Base-by-base conservation (phyloP, 176 grass and related monocot genomes). In the Musa troglodytarum region DNA sequence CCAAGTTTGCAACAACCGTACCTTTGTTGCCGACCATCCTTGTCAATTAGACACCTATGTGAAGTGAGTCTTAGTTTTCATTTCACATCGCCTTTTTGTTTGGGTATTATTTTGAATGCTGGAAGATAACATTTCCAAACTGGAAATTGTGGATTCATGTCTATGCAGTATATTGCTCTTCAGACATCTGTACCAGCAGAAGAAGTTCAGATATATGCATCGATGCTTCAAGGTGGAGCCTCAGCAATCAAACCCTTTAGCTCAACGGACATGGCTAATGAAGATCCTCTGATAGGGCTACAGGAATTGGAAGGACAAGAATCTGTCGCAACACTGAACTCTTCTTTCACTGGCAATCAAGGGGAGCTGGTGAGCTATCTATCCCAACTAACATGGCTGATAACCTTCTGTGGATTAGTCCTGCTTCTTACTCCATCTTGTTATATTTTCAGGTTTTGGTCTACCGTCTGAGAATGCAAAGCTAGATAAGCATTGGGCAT, bases 1-100 rank as follows among this genome's bases (percentile, higher is more conserved):
- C 84, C 82, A 65, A 79, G 79, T 73, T 66, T 93, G 85, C 82
- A 88, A 77, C 89, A 73, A 54, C 74, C 82, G 1, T 89, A 89
- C 81, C 77, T 93, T 82, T 89, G 87, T 80, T 93, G 90, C 74
- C 74, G 24, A 17, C 80, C 87, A 79, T 83, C 80, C 50, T 78
- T 87, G 59, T 85, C 84, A 55, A 71, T 93, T 83, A 73, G 56
- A 70, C 90, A 89, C 56, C 82, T 93, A 73, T 49, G 69, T 43
- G 74, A 87, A 83, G 90, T 93, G 62, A 89, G 75, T 81, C 24
- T 20, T 83, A 81, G 21, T 78, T 22, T 79, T 74, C 53, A 64
- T 21, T 2, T n/a, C 14, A 43, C 17, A 51, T 50, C 49, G 5
- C 49, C 71, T 50, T 22, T 66, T 50, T 70, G 15, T 4, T 22